phyloP scores from a whole-genome alignment of 2,329 filamentous ascomycete species.

The Macrophomina tecta region DNA sequence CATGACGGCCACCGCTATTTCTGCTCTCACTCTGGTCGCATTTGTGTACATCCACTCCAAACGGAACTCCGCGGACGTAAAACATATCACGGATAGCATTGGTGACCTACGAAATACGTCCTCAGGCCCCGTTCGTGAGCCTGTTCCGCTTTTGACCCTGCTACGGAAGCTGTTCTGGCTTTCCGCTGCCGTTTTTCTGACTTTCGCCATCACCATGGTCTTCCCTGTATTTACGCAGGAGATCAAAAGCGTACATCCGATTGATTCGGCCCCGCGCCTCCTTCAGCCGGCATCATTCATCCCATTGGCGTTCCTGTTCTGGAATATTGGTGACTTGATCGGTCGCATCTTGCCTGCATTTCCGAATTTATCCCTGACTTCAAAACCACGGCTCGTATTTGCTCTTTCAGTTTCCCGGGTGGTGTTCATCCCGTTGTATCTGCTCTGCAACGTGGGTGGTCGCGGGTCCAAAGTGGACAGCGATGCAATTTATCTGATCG shows the following conservation, averaged over 20 bases:
- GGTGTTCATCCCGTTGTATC: conserved; percentile 81
- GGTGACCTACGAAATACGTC: conserved; percentile 5
- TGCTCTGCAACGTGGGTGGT: conserved; percentile 86
- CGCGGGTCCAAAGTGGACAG: conserved; percentile 74
- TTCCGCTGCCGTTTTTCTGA: conserved; percentile 76
- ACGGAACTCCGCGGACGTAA: conserved; percentile 42
- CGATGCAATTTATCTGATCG: conserved; percentile 86
- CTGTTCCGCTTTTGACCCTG: conserved; percentile 67
- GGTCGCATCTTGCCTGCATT: conserved; percentile 73
- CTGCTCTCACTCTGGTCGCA: conserved; percentile 69
- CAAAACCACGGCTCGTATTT: conserved; percentile 72
- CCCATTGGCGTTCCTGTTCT: conserved; percentile 86
- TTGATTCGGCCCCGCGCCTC: conserved; percentile 58
- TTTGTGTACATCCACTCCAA: conserved; percentile 75
- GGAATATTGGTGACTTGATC: conserved; percentile 86
- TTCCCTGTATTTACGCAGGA: conserved; percentile 85
- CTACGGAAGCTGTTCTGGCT: conserved; percentile 81
- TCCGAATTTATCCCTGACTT: conserved; percentile 62
- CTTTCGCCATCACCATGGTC: conserved; percentile 87
- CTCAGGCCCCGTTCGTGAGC: conserved; percentile 48
- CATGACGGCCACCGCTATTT: conserved; percentile 81
- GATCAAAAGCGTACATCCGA: conserved; percentile 50
- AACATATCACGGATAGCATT: conserved; percentile 27
- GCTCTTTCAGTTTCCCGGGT: conserved; percentile 68
- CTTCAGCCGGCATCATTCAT: conserved; percentile 82